Evolutionary conservation across 805 yeast genomes (phyloP), one percentile per base, ranked within the genome.

Genomic region (Helenozyma baotianmanensis): DNA sequence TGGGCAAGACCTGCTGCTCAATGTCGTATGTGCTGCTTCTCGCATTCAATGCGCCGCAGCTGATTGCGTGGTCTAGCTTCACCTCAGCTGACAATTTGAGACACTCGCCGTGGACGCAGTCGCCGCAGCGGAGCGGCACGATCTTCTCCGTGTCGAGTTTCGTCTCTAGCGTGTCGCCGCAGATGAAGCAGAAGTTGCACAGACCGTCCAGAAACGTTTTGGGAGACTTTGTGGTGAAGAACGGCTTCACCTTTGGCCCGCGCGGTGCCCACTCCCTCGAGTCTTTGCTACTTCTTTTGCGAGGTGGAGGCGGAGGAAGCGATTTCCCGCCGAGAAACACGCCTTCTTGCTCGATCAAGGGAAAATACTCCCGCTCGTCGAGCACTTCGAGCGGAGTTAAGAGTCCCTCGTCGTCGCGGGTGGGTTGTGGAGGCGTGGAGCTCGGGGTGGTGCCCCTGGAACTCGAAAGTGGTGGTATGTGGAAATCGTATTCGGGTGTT

Each of bases 61-160:
- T 14, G 2, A 33, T 27, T 10, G 40, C 32, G 24, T 23, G 21
- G 13, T 44, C 47, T 5, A 42, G 34, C 6, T 36, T 32, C n/a
- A 32, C 29, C 11, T 36, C 38, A 23, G 38, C 39, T 13, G 30
- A 33, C 10, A 40, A 26, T 3, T 56, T 37, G 11, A 78, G 60
- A 48, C 87, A 80, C 35, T 76, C 75, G 32, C 75, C 79, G 49
- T 80, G 87, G 24, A 69, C 60, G 27, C 60, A 53, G 48, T 79
- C 83, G 1, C 69, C 72, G 54, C 87, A 80, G 24, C 52, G 53
- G 21, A 79, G 56, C 35, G 67, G 69, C 10, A 78, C 53, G 2
- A 76, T 52, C 27, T 58, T 62, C 43, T 70, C 80, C 9, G 67
- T 60, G 13, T 53, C 53, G 17, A 72, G 56, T 29, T 69, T 71